A percentile compares a stretch with the other conserved stretches of the same genome.
Evolutionary conservation across 2,329 filamentous ascomycete species (phyloP).

Genomic region (Cytospora leucostoma): DNA sequence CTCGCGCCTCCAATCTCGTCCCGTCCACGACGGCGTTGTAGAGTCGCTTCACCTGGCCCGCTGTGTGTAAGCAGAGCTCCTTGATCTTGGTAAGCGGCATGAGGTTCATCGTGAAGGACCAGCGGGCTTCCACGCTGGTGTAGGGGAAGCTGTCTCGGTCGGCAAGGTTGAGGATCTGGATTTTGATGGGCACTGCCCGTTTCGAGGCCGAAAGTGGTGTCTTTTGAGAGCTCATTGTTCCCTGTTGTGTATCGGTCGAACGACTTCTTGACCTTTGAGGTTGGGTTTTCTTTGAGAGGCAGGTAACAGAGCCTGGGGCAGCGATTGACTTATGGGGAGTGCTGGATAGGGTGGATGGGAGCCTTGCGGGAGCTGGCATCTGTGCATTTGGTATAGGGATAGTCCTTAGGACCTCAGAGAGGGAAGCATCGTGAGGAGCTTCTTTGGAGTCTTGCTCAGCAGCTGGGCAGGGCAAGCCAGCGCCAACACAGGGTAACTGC

Average conservation of each 20-base stretch:
- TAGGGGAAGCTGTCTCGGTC: background rate
- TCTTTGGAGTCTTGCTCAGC: background rate
- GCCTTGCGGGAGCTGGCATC: background rate
- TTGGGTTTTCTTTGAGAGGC: conserved; percentile 2
- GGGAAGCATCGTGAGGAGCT: background rate
- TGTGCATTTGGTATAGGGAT: background rate
- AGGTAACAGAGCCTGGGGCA: background rate
- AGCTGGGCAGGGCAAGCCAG: background rate
- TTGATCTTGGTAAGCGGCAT: conserved; percentile 20
- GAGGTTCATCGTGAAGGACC: conserved; percentile 20
- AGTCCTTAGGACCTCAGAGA: background rate
- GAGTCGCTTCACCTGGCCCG: conserved; percentile 4
- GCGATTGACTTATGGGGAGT: background rate
- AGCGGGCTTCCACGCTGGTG: background rate
- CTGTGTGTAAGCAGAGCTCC: conserved; percentile 19
- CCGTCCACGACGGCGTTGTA: conserved; percentile 9
- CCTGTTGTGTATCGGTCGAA: background rate
- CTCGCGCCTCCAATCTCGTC: conserved; percentile 20
- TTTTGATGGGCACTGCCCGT: conserved; percentile 3
- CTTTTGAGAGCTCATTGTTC: conserved; percentile 4
- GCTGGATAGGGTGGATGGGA: background rate
- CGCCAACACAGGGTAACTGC: background rate
- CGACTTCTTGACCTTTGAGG: background rate
- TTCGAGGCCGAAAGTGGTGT: background rate
- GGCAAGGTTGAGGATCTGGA: conserved; percentile 8